phyloP scores from a whole-genome alignment of 2,329 filamentous ascomycete species.

The Phialophora verrucosa region DNA sequence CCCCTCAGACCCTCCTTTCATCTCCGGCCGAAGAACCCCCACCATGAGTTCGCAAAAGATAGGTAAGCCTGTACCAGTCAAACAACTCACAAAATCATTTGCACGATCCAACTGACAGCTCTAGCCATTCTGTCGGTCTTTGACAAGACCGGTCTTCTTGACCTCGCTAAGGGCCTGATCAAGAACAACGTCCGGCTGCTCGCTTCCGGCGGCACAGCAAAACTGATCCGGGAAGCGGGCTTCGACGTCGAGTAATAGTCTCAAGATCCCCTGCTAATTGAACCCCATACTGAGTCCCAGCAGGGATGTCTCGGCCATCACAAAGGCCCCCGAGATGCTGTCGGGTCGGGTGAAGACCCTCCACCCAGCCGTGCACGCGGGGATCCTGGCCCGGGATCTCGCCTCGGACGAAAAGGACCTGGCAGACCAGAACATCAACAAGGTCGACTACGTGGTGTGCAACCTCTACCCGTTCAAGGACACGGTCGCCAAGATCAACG shows the following conservation, averaged over 20 bases:
- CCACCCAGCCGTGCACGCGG: conserved; percentile 84
- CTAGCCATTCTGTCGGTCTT: conserved; percentile 94
- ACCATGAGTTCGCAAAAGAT: conserved; percentile 34
- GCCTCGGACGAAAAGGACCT: conserved; percentile 97
- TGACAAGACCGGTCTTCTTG: conserved; percentile 94
- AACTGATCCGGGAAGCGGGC: conserved; percentile 94
- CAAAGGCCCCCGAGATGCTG: conserved; percentile 95
- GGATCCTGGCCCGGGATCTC: conserved; percentile 90
- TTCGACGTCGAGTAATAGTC: conserved; percentile 82
- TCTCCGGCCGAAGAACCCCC: neutral
- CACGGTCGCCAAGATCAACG: conserved; percentile 94
- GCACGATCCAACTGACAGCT: conserved; percentile 20
- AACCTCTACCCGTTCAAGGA: conserved; percentile 99
- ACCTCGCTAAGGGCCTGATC: conserved; percentile 87
- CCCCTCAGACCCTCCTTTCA: conserved; percentile 65
- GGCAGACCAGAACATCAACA: conserved; percentile 90
- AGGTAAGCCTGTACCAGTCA: conserved; percentile 27
- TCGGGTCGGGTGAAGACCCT: conserved; percentile 92
- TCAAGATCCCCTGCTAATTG: conserved; percentile 3
- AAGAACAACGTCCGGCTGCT: conserved; percentile 90
- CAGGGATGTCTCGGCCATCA: conserved; percentile 97
- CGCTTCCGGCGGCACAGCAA: conserved; percentile 92
- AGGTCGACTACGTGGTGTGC: conserved; percentile 95
- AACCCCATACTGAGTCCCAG: conserved; percentile 23
- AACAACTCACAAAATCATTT: neutral